Evolutionary conservation across 2,329 filamentous ascomycete genomes (phyloP).

Genomic region (Stemphylium vesicarium): DNA sequence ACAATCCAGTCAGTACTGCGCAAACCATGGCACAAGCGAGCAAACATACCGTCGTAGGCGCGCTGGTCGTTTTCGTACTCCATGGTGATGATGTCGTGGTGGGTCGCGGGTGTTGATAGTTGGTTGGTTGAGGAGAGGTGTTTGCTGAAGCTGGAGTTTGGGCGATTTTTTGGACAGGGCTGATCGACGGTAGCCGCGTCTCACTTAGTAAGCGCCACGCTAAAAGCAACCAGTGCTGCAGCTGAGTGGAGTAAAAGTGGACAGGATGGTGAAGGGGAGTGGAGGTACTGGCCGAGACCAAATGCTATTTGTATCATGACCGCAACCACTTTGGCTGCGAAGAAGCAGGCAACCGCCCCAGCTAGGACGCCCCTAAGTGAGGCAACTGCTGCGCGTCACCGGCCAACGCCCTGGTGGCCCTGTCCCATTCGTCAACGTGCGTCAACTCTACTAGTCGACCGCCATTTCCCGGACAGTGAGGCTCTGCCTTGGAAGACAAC

Average conservation of each 20-base stretch:
- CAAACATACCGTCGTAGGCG: constrained; percentile 67
- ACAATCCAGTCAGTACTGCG: constrained; percentile 33
- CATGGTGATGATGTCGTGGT: constrained; percentile 56
- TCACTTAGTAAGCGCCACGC: constrained; percentile 40
- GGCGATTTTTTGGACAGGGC: constrained; percentile 41
- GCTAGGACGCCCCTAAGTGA: constrained; percentile 12
- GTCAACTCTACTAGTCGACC: constrained; percentile 4
- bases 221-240: constrained; percentile 28
- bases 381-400: constrained; percentile 20
- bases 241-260: constrained; percentile 27
- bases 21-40: constrained; percentile 10
- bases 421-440: constrained; percentile 16
- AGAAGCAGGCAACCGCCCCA: not conserved
- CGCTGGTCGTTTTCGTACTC: constrained; percentile 72
- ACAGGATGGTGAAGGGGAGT: constrained; percentile 6
- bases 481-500: not conserved
- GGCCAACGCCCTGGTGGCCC: constrained; percentile 17
- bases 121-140: constrained; percentile 28
- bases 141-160: constrained; percentile 26
- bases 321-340: constrained; percentile 8
- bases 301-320: constrained; percentile 10
- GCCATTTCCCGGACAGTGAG: not conserved
- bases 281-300: not conserved
- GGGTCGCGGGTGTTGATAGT: constrained; percentile 29
- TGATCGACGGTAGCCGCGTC: constrained; percentile 41